Conservation (phyloP, 805 yeast genomes). For the Alloascoidea africana region DNA sequence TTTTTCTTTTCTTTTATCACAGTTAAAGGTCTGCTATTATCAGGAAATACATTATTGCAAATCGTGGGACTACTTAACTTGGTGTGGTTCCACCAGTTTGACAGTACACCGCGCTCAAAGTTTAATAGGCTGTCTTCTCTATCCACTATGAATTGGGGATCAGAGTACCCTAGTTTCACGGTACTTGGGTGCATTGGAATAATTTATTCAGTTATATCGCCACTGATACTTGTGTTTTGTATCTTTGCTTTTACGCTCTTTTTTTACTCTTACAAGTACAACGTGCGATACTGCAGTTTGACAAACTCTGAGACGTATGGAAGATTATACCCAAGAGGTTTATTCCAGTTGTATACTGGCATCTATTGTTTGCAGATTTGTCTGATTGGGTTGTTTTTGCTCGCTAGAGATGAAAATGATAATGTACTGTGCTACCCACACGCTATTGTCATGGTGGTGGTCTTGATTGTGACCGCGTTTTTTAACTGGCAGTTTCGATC, state of each 20-base stretch:
- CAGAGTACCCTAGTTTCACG: slow-evolving; percentile 61
- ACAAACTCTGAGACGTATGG: slow-evolving; percentile 57
- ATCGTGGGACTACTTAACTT: slow-evolving; percentile 32
- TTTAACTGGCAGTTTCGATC: slow-evolving; percentile 38
- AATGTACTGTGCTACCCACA: slow-evolving; percentile 28
- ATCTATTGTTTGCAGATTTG: slow-evolving; percentile 70
- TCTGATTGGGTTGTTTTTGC: slow-evolving; percentile 58
- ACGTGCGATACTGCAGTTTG: slow-evolving; percentile 34
- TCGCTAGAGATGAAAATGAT: slow-evolving; percentile 36
- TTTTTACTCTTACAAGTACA: slow-evolving; percentile 55
- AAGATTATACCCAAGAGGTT: slow-evolving; percentile 52
- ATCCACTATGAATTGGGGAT: slow-evolving; percentile 56
- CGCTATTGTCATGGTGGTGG: slow-evolving; percentile 34
- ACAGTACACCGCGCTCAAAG: slow-evolving; percentile 46
- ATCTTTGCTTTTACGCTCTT: slow-evolving; percentile 40
- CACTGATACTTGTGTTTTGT: slow-evolving; percentile 52
- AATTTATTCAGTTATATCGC: slow-evolving; percentile 68
- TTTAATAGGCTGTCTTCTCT: slow-evolving; percentile 28
- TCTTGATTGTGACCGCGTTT: slow-evolving; percentile 37
- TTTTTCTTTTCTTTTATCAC: slow-evolving; percentile 71
- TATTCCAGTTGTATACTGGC: slow-evolving; percentile 68
- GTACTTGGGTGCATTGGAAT: slow-evolving; percentile 67
- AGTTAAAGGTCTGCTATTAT: slow-evolving; percentile 59
- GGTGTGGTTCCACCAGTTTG: slow-evolving; percentile 21
- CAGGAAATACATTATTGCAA: slow-evolving; percentile 59